Conservation (phyloP, 768 basidiomycete genomes). For the Hypsizygus marmoreus region DNA sequence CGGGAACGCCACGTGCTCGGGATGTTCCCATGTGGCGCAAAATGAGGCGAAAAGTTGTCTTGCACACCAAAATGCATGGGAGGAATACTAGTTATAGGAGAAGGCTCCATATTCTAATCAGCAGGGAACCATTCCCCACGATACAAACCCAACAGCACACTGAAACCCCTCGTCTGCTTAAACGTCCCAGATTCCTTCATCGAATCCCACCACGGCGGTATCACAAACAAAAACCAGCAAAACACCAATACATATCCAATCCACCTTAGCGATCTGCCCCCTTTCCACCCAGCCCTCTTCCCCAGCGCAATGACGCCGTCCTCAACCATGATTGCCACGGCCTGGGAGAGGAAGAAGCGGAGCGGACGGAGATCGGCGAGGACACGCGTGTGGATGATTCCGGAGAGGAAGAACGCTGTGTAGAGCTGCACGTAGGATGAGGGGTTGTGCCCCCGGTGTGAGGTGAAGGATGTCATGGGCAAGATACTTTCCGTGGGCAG, state of each 20-base stretch:
- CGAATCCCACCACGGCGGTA: background rate
- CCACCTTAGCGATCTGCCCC: background rate
- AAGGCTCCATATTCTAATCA: too few relatives aligned
- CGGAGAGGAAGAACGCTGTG: slow-evolving; percentile 37
- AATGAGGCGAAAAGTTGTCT: too few relatives aligned
- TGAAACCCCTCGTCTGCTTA: too few relatives aligned
- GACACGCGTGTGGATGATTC: slow-evolving; percentile 28
- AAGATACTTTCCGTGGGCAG: slow-evolving; percentile 27
- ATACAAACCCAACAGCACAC: background rate
- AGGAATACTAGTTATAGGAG: too few relatives aligned
- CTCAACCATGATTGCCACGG: slow-evolving; percentile 38
- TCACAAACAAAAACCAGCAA: slow-evolving; percentile 1
- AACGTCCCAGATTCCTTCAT: too few relatives aligned
- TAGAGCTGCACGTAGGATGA: slow-evolving; percentile 35
- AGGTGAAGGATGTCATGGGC: slow-evolving; percentile 25
- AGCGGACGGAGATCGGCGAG: slow-evolving; percentile 12
- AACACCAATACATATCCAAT: slow-evolving; percentile 1
- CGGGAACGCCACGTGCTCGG: too few relatives aligned
- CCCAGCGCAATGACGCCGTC: slow-evolving; percentile 21
- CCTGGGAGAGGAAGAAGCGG: slow-evolving; percentile 32
- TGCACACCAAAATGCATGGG: too few relatives aligned
- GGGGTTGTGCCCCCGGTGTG: slow-evolving; percentile 21
- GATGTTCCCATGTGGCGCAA: too few relatives aligned
- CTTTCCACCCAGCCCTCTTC: background rate
- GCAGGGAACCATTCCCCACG: background rate